Percentiles rank a stretch among this genome's conserved stretches.
phyloP scores from a whole-genome alignment of 2,329 filamentous ascomycete species.

The Aspergillus chevalieri region DNA sequence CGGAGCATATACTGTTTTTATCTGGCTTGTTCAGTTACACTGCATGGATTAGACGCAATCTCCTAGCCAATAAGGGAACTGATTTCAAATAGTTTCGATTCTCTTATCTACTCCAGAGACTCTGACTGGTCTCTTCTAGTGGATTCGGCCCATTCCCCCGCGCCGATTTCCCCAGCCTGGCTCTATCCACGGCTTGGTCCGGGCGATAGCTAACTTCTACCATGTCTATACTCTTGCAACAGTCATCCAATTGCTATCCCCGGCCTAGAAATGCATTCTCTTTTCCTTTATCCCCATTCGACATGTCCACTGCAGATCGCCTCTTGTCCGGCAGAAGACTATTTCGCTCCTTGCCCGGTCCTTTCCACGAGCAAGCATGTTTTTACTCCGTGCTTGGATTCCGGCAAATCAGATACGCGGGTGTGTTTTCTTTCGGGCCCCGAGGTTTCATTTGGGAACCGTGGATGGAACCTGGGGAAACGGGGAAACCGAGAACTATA shows the following conservation, averaged over 20 bases:
- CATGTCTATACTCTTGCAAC: neutral
- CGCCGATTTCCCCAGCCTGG: too few species aligned
- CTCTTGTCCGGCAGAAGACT: neutral
- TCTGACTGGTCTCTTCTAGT: too few species aligned
- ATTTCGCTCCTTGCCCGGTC: neutral
- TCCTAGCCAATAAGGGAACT: too few species aligned
- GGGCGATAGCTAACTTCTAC: too few species aligned
- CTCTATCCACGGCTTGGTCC: too few species aligned
- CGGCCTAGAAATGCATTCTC: neutral
- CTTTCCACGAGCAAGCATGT: neutral
- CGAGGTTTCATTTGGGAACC: neutral
- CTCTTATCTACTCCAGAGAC: too few species aligned
- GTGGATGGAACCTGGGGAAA: neutral
- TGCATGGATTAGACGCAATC: too few species aligned
- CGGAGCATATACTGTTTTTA: too few species aligned
- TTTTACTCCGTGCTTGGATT: neutral
- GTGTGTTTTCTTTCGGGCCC: slow-evolving; percentile 3
- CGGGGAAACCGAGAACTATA: neutral
- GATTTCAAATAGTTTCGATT: too few species aligned
- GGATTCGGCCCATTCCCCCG: too few species aligned
- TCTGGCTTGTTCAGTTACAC: too few species aligned
- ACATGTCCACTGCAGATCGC: neutral
- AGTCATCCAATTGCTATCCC: neutral
- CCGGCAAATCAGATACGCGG: slow-evolving; percentile 8
- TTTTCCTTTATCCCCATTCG: neutral